These are phyloP conservation scores for Marasmius sp. DNA, from an alignment of 1,284 basidiomycete species.

Conservation along the genomic window DNA sequence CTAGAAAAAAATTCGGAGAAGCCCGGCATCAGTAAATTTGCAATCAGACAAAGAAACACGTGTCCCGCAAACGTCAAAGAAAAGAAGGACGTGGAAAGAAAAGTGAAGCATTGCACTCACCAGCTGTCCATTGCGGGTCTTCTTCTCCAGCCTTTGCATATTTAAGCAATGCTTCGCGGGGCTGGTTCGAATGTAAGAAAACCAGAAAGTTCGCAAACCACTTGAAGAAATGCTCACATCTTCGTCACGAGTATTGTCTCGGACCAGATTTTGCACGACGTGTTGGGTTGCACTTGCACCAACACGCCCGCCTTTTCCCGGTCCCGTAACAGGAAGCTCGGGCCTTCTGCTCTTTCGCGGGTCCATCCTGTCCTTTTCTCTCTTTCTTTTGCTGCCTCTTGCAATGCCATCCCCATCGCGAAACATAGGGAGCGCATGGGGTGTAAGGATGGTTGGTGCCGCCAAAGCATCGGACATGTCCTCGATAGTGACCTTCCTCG, in stretches of 20 bases:
- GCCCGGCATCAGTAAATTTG: constrained; percentile 26
- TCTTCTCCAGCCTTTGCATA: constrained; percentile 79
- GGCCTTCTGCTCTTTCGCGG: constrained; percentile 89
- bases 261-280: constrained; percentile 89
- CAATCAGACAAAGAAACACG: constrained; percentile 24
- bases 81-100: constrained; percentile 11
- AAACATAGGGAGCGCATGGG: constrained; percentile 88
- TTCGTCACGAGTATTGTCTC: constrained; percentile 85
- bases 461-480: constrained; percentile 83
- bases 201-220: constrained; percentile 23
- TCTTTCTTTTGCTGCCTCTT: constrained; percentile 77
- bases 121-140: constrained; percentile 81
- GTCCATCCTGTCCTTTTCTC: constrained; percentile 87
- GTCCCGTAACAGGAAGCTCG: constrained; percentile 88
- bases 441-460: constrained; percentile 85
- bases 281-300: constrained; percentile 95
- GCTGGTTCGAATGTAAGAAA: constrained; percentile 50
- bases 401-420: constrained; percentile 73
- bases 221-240: constrained; percentile 70
- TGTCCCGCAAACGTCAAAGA: constrained; percentile 10
- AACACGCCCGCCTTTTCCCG: constrained; percentile 90
- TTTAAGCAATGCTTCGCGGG: constrained; percentile 93
- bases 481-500: constrained; percentile 72
- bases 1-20: constrained; percentile 45
- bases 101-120: constrained; percentile 45